These are phyloP conservation scores for Panicum virgatum DNA, from an alignment of 202 grass and related monocot genomes.

Conservation along the genomic window DNA sequence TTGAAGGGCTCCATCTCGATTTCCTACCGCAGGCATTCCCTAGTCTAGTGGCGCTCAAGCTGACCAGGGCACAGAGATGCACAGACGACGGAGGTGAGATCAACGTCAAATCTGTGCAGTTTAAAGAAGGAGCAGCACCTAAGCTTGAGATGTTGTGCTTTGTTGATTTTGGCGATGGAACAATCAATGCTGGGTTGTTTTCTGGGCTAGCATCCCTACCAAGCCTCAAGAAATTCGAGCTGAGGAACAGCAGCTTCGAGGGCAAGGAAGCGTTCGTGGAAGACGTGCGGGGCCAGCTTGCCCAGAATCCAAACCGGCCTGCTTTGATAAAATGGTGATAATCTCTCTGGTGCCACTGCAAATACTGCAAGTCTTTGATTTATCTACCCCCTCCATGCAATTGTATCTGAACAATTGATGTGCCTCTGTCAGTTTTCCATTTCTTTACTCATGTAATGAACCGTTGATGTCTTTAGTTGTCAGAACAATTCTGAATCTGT, in stretches of 20 bases:
- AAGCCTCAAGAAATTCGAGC: background rate
- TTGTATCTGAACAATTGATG: background rate
- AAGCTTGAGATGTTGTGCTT: background rate
- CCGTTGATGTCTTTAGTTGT: no score
- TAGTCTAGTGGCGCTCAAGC: background rate
- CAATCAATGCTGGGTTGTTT: background rate
- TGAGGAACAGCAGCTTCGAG: rapidly evolving
- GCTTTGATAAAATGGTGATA: background rate
- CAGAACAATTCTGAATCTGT: no score
- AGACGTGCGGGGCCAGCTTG: background rate
- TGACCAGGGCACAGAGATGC: rapidly evolving
- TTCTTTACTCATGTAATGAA: no score
- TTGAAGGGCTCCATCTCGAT: background rate
- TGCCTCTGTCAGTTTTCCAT: no score
- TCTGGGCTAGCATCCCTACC: conserved; percentile 4
- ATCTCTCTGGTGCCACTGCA: background rate
- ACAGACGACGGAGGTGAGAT: rapidly evolving
- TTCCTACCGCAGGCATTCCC: background rate
- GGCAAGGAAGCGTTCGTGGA: background rate
- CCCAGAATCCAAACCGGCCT: background rate
- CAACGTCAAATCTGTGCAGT: background rate
- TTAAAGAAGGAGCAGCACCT: background rate
- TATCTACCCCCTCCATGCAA: background rate
- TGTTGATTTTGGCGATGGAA: rapidly evolving
- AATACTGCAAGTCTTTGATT: background rate